Evolutionary conservation across 768 basidiomycete species (phyloP).

Genomic region (Amanita jacksonii): DNA sequence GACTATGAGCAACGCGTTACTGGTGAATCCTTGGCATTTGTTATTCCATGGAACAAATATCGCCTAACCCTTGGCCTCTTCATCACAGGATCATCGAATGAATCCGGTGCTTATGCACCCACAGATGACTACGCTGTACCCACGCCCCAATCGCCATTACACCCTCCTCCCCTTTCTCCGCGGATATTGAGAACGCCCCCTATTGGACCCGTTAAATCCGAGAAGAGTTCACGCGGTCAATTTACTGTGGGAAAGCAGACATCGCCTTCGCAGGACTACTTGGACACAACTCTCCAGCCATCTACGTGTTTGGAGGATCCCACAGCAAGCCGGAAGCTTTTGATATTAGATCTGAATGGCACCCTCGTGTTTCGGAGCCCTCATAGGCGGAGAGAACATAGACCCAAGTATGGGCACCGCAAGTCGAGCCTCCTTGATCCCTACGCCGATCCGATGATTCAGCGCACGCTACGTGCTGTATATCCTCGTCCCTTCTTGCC

Average conservation of each 20-base stretch:
- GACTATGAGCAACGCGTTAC: too few relatives aligned
- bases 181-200: not conserved
- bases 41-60: too few relatives aligned
- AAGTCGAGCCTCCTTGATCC: conserved; percentile 10
- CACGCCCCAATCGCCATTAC: not conserved
- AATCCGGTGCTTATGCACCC: conserved; percentile 1
- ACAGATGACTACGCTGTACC: not conserved
- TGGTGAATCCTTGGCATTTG: too few relatives aligned
- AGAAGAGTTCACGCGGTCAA: not conserved
- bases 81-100: too few relatives aligned
- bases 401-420: not conserved
- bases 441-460: conserved; percentile 16
- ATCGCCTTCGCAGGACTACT: conserved; percentile 18
- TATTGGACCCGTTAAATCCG: not conserved
- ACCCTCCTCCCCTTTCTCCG: not conserved
- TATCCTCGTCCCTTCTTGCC: conserved; percentile 59
- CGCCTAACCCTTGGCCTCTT: too few relatives aligned
- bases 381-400: conserved; percentile 16
- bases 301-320: conserved; percentile 19
- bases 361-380: conserved; percentile 56
- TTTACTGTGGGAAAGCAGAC: not conserved
- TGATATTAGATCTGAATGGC: conserved; percentile 72
- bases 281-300: conserved; percentile 19
- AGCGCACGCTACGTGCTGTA: conserved; percentile 25
- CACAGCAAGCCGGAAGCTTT: conserved; percentile 41